phyloP scores from a whole-genome alignment of 352 stramenopile genomes.

The Achlya hypogyna region DNA sequence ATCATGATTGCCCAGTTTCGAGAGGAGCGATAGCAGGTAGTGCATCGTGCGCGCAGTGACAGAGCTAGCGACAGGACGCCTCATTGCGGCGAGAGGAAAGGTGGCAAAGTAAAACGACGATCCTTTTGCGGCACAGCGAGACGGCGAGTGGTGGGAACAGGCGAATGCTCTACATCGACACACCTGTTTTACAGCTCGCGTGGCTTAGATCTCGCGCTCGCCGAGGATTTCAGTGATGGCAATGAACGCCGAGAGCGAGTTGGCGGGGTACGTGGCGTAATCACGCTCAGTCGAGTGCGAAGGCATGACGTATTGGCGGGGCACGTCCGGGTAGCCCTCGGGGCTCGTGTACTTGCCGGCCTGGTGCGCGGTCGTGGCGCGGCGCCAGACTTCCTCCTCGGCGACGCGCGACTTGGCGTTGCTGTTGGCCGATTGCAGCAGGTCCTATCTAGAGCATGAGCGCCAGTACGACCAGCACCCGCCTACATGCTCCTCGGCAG shows the following conservation, averaged over 20 bases:
- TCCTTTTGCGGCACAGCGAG: too few relatives aligned
- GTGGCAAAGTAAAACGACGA: too few relatives aligned
- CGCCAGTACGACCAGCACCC: neutral
- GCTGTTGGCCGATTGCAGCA: conserved; percentile 9
- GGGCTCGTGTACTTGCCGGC: conserved; percentile 14
- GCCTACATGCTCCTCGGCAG: conserved; percentile 7
- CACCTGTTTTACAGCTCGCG: neutral
- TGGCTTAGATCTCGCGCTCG: conserved; percentile 62
- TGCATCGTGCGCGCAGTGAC: too few relatives aligned
- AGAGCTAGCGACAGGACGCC: too few relatives aligned
- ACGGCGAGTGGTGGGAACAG: too few relatives aligned
- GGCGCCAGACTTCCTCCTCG: conserved; percentile 2
- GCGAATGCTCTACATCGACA: neutral
- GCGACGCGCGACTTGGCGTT: conserved; percentile 7
- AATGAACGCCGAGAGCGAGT: conserved; percentile 81
- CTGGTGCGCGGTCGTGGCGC: neutral
- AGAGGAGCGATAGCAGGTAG: too few relatives aligned
- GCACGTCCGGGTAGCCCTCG: conserved; percentile 49
- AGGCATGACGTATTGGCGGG: conserved; percentile 61
- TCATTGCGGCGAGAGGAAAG: too few relatives aligned
- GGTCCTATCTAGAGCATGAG: neutral
- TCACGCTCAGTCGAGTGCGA: conserved; percentile 59
- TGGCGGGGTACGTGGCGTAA: conserved; percentile 72
- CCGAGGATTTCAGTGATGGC: conserved; percentile 72
- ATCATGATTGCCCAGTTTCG: too few relatives aligned